Evolutionary conservation across 371 early-diverging fungal genomes (phyloP).

Genomic region (Umbelopsis sp.): DNA sequence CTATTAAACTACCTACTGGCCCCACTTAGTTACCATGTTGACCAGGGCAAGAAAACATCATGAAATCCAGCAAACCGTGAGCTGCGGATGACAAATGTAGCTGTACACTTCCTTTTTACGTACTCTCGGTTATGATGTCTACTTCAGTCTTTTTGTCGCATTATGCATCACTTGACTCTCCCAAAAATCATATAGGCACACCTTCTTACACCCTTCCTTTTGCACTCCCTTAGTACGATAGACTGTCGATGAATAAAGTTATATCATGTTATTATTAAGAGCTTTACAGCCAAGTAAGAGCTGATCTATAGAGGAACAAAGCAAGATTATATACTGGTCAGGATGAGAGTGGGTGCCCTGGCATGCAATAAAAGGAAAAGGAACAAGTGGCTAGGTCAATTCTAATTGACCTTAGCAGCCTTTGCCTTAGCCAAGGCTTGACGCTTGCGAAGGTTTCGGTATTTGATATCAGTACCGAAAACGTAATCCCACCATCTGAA

Average conservation of each 20-base stretch:
- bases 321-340: conserved; percentile 10
- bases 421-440: conserved; percentile 29
- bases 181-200: no score
- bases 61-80: no score
- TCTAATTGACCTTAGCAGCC: conserved; percentile 14
- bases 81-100: no score
- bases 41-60: no score
- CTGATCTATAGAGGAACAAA: conserved; percentile 8
- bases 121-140: no score
- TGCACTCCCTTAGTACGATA: no score
- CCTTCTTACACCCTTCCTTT: no score
- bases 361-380: background rate
- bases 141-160: no score
- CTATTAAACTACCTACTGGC: no score
- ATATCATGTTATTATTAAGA: background rate
- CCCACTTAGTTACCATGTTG: no score
- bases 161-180: no score
- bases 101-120: no score
- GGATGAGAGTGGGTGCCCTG: background rate
- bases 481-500: conserved; percentile 87
- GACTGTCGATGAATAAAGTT: background rate
- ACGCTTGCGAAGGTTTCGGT: conserved; percentile 64
- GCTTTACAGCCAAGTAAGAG: conserved; percentile 3
- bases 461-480: conserved; percentile 81
- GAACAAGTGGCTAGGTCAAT: background rate